Evolutionary conservation across 1,139 yeast genomes (phyloP), one percentile per base, ranked within the genome.

Genomic region (Blastobotrys apis): DNA sequence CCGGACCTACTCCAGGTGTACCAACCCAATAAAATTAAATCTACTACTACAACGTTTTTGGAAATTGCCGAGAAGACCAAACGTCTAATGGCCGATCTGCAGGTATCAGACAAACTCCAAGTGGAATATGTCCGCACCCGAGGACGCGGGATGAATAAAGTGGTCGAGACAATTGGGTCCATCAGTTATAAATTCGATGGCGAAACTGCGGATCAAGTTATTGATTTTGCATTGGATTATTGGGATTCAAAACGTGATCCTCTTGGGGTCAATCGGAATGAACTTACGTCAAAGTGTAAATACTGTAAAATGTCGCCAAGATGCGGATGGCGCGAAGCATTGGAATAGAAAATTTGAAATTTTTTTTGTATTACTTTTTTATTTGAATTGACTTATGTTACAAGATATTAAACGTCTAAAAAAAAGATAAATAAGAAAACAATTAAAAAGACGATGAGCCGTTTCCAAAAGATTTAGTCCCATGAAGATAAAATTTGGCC

Each of bases 401-500:
- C n/a, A n/a, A 20, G 10, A 4, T 20, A 13, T 36, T 19, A 36
- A 17, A 22, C 3, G 35, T 33, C 25, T 23, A 43, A 29, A 41
- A 37, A 36, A 30, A 39, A 29, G 35, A 41, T 16, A 35, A 41
- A 33, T 17, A 30, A 26, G n/a, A 22, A 36, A 32, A 30, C 4
- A 21, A 38, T 8, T n/a, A 35, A 23, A 22, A 35, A 23, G 15
- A 23, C 16, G 10, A 5, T 13, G 17, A 12, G 5, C 5, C 12
- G 10, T 5, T 35, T 22, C 43, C 43, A 29, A 40, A 40, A n/a
- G 43, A 40, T 20, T 40, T 39, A 29, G 43, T 40, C 41, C 53
- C 56, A 55, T 54, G 53, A 13, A 70, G 51, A 52, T 83, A 73
- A 56, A 80, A 84, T 67, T 92, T 92, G 35, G 97, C 97, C 94